phyloP scores from a whole-genome alignment of 192 early-diverging fungal species.

The Phlyctochytrium planicorne region DNA sequence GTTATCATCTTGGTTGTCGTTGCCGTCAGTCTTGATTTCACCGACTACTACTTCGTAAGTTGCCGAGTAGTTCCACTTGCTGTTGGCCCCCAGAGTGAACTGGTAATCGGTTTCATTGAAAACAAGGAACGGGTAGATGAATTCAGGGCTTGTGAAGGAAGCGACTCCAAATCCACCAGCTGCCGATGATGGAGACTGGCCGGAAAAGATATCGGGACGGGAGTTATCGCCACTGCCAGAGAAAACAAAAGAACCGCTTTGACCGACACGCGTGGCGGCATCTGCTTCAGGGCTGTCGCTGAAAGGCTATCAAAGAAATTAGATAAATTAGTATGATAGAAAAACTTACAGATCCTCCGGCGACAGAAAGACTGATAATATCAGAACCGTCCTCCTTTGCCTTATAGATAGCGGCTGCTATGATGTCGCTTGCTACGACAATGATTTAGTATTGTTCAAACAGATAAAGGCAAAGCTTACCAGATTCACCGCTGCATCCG shows the following conservation, averaged over 20 bases:
- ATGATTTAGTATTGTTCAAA: conserved; percentile 39
- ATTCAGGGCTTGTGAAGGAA: background rate
- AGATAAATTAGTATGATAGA: conserved; percentile 46
- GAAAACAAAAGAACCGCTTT: too few relatives aligned
- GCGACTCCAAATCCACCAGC: conserved; percentile 21
- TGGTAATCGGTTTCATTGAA: background rate
- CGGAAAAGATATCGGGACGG: conserved; percentile 76
- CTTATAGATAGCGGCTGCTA: conserved; percentile 69
- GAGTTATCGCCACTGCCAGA: too few relatives aligned
- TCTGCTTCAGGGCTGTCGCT: background rate
- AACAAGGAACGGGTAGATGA: background rate
- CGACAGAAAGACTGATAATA: conserved; percentile 80
- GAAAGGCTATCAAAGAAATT: conserved; percentile 32
- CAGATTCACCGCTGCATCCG: too few relatives aligned
- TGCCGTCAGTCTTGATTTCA: background rate
- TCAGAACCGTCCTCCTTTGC: conserved; percentile 71
- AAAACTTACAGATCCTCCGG: conserved; percentile 62
- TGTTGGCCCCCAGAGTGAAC: background rate
- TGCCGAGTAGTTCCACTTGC: background rate
- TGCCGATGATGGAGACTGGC: conserved; percentile 54
- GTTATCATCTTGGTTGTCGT: conserved; percentile 2
- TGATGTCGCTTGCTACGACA: conserved; percentile 69
- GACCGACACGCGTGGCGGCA: conserved; percentile 30
- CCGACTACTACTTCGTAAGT: background rate
- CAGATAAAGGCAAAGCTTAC: conserved; percentile 83